Base-by-base conservation (phyloP, 2,329 filamentous ascomycete species). In the Colletotrichum acutatum region DNA sequence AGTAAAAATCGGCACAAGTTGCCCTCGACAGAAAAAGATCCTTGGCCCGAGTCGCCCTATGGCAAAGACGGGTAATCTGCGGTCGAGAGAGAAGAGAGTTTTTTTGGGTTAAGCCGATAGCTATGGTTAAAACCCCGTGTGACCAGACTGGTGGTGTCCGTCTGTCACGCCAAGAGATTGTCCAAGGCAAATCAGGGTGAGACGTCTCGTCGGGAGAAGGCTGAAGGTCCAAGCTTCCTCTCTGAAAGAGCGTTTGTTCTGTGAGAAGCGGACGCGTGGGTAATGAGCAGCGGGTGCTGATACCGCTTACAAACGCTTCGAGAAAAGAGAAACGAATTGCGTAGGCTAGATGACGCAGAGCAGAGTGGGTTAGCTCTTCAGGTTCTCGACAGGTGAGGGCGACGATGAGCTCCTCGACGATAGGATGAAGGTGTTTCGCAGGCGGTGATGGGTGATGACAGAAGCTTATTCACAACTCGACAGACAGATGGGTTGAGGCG, bases 1-100 rank as follows among this genome's bases (percentile, higher is more conserved):
- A 63, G 52, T 59, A 62, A 42, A 49, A 68, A 72, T 72, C 69
- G 69, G 69, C 65, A 72, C 69, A 62, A 72, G 65, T 64, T 72
- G 65, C 69, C 65, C 32, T 59, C 9, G 34, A 49, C 57, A 16
- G 12, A 57, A 58, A 16, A 59, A 28, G 65, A 54, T 63, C 37
- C 65, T 52, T 53, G 65, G 59, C 57, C 26, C 34, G 34, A 24
- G 30, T 28, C 26, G 63, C 68, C 68, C 28, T 72, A 53, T 59
- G 69, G 24, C 49, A 12, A 32, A 14, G 30, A 24, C 57, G 65
- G 65, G 52, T 53, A 63, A 63, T 62, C 68, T 49, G 64, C 68
- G 67, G 59, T 22, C 46, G 37, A 46, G 32, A 32, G 52, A 14
- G 22, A 64, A 42, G 24, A 61, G 56, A 28, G 22, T 54, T 64